Evolutionary conservation across 2,329 filamentous ascomycete genomes (phyloP).

Genomic region (Chaetothyriales sp.): DNA sequence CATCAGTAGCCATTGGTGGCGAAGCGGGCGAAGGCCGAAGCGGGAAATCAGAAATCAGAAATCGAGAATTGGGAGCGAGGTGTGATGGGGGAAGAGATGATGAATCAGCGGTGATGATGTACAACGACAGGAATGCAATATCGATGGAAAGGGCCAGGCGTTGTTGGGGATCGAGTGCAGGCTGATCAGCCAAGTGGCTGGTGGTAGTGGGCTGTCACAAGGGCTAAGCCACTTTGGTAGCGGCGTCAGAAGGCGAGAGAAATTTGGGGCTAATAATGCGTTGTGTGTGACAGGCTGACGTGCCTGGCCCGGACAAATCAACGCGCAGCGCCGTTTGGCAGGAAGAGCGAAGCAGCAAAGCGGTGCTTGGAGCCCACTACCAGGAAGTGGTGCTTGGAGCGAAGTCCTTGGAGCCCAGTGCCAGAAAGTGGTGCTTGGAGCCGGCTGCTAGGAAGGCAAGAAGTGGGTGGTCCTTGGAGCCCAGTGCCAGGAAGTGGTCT

Average conservation of each 20-base stretch:
- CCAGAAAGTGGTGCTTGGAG: no score
- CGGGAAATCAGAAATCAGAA: no score
- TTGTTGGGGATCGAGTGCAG: neutral
- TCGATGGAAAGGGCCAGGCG: neutral
- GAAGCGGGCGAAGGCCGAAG: slow-evolving; percentile 22
- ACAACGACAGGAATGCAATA: neutral
- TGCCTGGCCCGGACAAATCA: neutral
- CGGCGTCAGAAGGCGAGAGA: neutral
- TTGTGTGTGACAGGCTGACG: neutral
- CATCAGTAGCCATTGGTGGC: slow-evolving; percentile 49
- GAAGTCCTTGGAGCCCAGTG: no score
- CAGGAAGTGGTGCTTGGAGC: no score
- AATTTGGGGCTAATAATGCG: neutral
- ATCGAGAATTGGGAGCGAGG: slow-evolving; percentile 19
- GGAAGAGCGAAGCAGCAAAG: no score
- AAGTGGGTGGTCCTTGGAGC: no score
- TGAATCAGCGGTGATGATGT: slow-evolving; percentile 4
- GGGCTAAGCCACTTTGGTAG: neutral
- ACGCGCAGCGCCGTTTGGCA: neutral
- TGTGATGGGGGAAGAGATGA: slow-evolving; percentile 7
- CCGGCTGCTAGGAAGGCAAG: no score
- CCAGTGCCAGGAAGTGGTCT: no score
- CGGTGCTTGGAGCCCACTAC: no score
- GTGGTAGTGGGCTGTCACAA: slow-evolving; percentile 1
- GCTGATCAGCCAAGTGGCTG: slow-evolving; percentile 2